Conservation (phyloP, 805 yeast species). For the Middelhovenomyces tepae region DNA sequence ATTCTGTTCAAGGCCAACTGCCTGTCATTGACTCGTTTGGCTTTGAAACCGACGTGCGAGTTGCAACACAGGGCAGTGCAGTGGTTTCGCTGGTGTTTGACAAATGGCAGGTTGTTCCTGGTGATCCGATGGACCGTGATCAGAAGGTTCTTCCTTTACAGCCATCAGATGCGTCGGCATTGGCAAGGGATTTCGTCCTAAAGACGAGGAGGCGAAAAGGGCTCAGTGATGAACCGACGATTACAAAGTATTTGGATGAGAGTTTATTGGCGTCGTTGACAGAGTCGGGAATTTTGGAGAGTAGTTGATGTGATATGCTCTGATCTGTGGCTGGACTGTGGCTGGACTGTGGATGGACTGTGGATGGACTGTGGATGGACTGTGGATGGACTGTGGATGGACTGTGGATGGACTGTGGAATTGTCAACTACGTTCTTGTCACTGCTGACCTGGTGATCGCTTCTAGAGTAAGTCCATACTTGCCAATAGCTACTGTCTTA, state of each 20-base stretch:
- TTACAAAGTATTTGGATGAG: conserved; percentile 58
- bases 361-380: too few species aligned
- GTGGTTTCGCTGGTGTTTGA: conserved; percentile 56
- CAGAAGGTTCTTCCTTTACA: conserved; percentile 57
- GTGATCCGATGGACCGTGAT: conserved; percentile 75
- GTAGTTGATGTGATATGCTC: too few species aligned
- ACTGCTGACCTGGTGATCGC: too few species aligned
- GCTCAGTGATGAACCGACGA: conserved; percentile 57
- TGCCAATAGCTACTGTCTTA: too few species aligned
- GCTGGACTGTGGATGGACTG: too few species aligned
- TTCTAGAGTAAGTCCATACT: too few species aligned
- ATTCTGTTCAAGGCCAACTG: conserved; percentile 49
- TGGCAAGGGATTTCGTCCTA: conserved; percentile 82
- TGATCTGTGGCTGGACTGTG: too few species aligned
- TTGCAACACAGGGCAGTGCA: conserved; percentile 72
- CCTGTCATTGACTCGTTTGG: conserved; percentile 93
- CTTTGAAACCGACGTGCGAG: conserved; percentile 73
- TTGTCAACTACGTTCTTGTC: too few species aligned
- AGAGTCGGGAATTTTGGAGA: conserved; percentile 37
- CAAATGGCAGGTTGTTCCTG: conserved; percentile 76
- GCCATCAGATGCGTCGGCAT: conserved; percentile 59
- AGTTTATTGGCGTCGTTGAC: conserved; percentile 47
- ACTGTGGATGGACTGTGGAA: too few species aligned
- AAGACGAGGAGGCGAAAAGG: conserved; percentile 90
- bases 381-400: too few species aligned